Evolutionary conservation across 2,329 filamentous ascomycete species (phyloP).

Genomic region (Trichoderma harzianum): DNA sequence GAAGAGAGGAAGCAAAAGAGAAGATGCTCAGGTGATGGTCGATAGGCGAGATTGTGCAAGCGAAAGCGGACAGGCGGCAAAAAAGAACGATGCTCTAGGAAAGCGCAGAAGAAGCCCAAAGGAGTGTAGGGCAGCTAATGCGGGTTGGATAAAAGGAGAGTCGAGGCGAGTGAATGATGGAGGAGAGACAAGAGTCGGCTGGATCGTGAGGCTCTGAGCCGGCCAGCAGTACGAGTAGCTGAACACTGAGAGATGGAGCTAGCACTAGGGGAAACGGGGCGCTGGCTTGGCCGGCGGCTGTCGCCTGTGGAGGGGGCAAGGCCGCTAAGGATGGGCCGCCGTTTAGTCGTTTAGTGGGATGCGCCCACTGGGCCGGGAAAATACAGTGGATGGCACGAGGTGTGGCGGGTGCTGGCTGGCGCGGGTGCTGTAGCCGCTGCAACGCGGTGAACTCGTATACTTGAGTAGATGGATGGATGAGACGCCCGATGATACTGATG

Average conservation of each 20-base stretch:
- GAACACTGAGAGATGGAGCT: background rate
- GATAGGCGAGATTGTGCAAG: background rate
- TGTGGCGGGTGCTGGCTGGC: background rate
- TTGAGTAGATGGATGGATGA: no score
- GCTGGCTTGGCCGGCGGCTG: background rate
- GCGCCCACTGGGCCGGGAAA: background rate
- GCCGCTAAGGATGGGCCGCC: background rate
- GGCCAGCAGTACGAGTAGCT: background rate
- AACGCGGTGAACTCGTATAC: background rate
- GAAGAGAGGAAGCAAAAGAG: background rate
- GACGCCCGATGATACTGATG: no score
- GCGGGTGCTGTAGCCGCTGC: background rate
- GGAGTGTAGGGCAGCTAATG: conserved; percentile 7
- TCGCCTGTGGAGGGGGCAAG: background rate
- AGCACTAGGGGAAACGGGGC: background rate
- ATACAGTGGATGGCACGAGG: background rate
- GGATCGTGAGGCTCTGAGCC: conserved; percentile 1
- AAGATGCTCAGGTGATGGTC: background rate
- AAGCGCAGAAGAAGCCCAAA: background rate
- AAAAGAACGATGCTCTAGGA: background rate
- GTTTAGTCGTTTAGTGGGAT: background rate
- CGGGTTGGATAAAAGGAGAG: background rate
- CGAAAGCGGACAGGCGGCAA: background rate
- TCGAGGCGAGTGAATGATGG: background rate
- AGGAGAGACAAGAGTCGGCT: background rate